Evolutionary conservation across 768 basidiomycete species (phyloP), one percentile per base, ranked within the genome.

Genomic region (Mycena polygramma): DNA sequence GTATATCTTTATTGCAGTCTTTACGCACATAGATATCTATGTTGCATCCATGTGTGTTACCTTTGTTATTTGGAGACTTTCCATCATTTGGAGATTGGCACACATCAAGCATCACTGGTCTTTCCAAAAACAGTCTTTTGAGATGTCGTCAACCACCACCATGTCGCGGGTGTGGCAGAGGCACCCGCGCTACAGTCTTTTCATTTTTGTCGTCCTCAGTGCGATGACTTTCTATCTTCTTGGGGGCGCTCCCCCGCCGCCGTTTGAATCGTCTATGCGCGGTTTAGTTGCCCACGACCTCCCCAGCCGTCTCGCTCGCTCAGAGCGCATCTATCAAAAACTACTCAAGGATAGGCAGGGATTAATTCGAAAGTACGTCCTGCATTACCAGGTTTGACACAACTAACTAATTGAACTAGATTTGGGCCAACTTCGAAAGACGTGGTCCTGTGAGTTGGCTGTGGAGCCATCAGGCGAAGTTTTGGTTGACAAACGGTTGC

Each of bases 371-470:
- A 79, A 82, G 68, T 46, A 19, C 14, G 19, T 46, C 7, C 45
- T 14, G 19, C 41, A 17, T 13, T 43, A 10, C 17, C 13, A 43
- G 30, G 6, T 30, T 43, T 43, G 10, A 43, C 4, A 46, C 45
- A 7, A 20, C 45, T 20, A 20, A 20, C 45, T 15, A 37, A 13
- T 24, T 41, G 22, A 14, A 22, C 35, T 4, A 57, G 39, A 73
- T 89, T 86, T 79, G 90, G 90, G 0, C 87, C 89, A 20, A 81
- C 79, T 0, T 77, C 87, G 14, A 82, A 82, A 51, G 84, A 88
- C 52, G 81, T 90, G 37, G 76, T 66, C 26, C 79, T 87, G 89
- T 87, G 68, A 62, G 86, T 80, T 14, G 14, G 41, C 36, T 58
- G 64, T 49, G 52, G 71, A 64, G 53, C 20, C 49, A 51, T 37